Evolutionary conservation across 129 eudicot species (phyloP), one percentile per base, ranked within the genome.

Genomic region (Erigeron canadensis): DNA sequence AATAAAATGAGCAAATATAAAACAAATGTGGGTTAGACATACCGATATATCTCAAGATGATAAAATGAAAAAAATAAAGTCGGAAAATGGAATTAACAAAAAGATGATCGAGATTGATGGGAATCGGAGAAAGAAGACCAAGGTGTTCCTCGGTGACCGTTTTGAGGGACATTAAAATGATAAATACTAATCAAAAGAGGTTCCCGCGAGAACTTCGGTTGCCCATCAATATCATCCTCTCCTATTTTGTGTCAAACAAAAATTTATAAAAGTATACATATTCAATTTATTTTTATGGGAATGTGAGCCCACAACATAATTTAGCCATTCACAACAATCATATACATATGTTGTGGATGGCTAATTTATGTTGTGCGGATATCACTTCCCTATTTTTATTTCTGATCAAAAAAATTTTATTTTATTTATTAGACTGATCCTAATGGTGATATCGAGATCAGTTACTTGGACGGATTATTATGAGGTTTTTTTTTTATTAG

Each of bases 191-290:
- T 76, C 22, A 67, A 67, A 76, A 67, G 48, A 13, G 79, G 58
- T 74, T 67, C 61, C 71, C 71, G 68, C 80, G 80, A 53, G 43
- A 77, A 81, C 69, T 60, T 81, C 78, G 85, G 45, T 47, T 51
- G 22, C 70, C 63, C 61, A 18, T 59, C 7, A 69, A 40, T 63
- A 63, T n/a, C 54, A 69, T 80, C 56, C 61, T 63, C 72, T 16
- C 63, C 70, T 19, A 38, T 54, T 73, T 55, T 16, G 23, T 37
- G 60, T 65, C 70, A 5, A 74, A 42, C 41, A 54, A 47, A 47
- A 47, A 1, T 16, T 54, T 54, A 54, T 21, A 45, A 44, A 44
- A 1, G 4, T 10, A 44, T 1, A 45, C n/a, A n/a, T n/a, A n/a
- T n/a, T n/a, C n/a, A n/a, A n/a, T n/a, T n/a, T n/a, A n/a, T n/a